A percentile compares a stretch with the other conserved stretches of the same genome.
Evolutionary conservation across 2,329 filamentous ascomycete genomes (phyloP).

Genomic region (Pestalotiopsis sp.): DNA sequence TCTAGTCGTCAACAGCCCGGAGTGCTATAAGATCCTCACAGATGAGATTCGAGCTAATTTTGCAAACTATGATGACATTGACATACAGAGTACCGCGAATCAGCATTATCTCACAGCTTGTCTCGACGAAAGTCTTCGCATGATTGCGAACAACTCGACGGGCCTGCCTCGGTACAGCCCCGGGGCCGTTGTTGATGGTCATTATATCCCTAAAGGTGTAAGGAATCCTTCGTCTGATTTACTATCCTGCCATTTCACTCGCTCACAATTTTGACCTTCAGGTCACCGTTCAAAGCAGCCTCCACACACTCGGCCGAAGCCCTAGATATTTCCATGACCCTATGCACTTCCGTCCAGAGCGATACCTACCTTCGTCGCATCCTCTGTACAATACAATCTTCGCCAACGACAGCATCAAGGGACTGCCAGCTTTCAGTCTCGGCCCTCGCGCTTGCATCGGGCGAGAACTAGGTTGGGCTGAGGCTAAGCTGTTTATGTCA

Average conservation of each 20-base stretch:
- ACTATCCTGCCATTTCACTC: slow-evolving; percentile 13
- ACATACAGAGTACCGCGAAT: slow-evolving; percentile 17
- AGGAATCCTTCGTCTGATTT: slow-evolving; percentile 12
- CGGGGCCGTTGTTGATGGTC: slow-evolving; percentile 21
- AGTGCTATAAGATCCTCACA: slow-evolving; percentile 22
- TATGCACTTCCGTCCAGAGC: slow-evolving; percentile 14
- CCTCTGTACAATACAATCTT: slow-evolving; percentile 12
- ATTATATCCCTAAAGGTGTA: slow-evolving; percentile 16
- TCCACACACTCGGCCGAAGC: background rate
- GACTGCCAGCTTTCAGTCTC: slow-evolving; percentile 15
- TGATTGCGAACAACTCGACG: slow-evolving; percentile 28
- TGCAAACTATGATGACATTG: slow-evolving; percentile 30
- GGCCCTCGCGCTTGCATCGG: slow-evolving; percentile 14
- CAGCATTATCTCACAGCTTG: slow-evolving; percentile 35
- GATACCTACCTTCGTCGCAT: slow-evolving; percentile 11
- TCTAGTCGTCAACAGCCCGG: slow-evolving; percentile 22
- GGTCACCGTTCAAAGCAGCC: slow-evolving; percentile 5
- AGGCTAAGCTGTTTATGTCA: slow-evolving; percentile 10
- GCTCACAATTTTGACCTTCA: background rate
- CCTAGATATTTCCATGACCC: slow-evolving; percentile 12
- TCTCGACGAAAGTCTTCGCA: slow-evolving; percentile 34
- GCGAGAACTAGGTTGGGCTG: slow-evolving; percentile 3
- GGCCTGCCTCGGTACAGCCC: slow-evolving; percentile 21
- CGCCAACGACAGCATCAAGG: slow-evolving; percentile 8
- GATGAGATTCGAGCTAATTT: slow-evolving; percentile 34